Percentiles rank a stretch among this genome's conserved stretches.
phyloP scores from a whole-genome alignment of 495 filamentous ascomycete genomes.

The Oleoguttula mirabilis region DNA sequence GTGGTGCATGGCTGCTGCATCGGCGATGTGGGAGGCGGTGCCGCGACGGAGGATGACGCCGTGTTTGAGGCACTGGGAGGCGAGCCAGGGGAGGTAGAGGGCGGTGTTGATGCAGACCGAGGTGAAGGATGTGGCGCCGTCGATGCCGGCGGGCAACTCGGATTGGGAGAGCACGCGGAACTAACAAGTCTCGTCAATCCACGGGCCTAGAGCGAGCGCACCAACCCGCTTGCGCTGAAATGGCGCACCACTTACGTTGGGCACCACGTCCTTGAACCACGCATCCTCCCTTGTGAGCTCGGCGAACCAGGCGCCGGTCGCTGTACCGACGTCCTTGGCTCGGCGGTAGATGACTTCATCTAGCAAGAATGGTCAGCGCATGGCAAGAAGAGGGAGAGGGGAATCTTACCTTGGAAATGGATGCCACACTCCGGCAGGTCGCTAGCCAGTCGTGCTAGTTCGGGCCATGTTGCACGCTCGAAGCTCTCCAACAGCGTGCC shows the following conservation, averaged over 20 bases:
- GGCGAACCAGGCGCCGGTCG: constrained; percentile 42
- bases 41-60: constrained; percentile 53
- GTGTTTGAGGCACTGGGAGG: constrained; percentile 57
- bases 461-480: constrained; percentile 33
- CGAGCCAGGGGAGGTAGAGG: constrained; percentile 75
- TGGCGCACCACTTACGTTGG: constrained; percentile 57
- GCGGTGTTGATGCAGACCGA: constrained; percentile 87
- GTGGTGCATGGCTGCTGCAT: constrained; percentile 56
- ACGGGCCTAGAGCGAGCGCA: too few relatives aligned
- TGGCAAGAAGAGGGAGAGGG: background rate
- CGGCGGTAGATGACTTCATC: constrained; percentile 53
- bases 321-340: constrained; percentile 43
- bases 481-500: constrained; percentile 48
- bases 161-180: constrained; percentile 36
- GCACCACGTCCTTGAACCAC: constrained; percentile 73
- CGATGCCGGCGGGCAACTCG: constrained; percentile 47
- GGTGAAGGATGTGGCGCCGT: constrained; percentile 59
- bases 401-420: constrained; percentile 64
- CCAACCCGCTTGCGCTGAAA: too few relatives aligned
- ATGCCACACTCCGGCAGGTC: constrained; percentile 79
- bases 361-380: constrained; percentile 17
- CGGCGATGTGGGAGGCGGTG: constrained; percentile 55
- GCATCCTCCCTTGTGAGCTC: constrained; percentile 57
- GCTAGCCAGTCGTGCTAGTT: constrained; percentile 36
- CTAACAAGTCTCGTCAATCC: too few relatives aligned